Conservation (phyloP, 495 filamentous ascomycete genomes). For the Talaromyces trachyspermus region DNA sequence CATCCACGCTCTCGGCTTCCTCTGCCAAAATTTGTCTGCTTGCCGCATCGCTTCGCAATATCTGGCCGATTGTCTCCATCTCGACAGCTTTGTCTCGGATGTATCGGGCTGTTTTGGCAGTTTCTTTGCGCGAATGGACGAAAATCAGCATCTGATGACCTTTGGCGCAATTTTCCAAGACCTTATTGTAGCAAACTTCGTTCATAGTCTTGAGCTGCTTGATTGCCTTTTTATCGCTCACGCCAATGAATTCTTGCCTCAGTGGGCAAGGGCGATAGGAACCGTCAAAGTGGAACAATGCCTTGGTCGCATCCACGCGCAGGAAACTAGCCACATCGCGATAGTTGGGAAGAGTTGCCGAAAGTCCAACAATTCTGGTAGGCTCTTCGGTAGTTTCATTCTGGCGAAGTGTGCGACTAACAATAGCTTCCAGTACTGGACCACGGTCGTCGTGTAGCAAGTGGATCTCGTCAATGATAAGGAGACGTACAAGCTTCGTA, state of each 20-base stretch:
- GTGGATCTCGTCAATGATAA: slow-evolving; percentile 98
- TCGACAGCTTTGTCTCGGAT: slow-evolving; percentile 94
- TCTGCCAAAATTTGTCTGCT: slow-evolving; percentile 80
- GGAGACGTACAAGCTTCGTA: slow-evolving; percentile 87
- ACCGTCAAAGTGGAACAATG: slow-evolving; percentile 93
- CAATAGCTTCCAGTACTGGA: slow-evolving; percentile 93
- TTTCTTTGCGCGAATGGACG: slow-evolving; percentile 96
- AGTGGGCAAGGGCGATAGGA: slow-evolving; percentile 90
- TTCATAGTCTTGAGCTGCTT: slow-evolving; percentile 99
- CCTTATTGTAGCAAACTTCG: slow-evolving; percentile 95
- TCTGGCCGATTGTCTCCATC: slow-evolving; percentile 92
- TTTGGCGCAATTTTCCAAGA: slow-evolving; percentile 63
- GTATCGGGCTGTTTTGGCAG: slow-evolving; percentile 92
- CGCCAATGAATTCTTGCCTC: slow-evolving; percentile 94
- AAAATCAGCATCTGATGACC: slow-evolving; percentile 88
- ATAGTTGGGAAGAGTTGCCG: slow-evolving; percentile 94
- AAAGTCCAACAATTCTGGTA: slow-evolving; percentile 85
- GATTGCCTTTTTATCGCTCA: slow-evolving; percentile 97
- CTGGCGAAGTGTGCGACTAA: slow-evolving; percentile 85
- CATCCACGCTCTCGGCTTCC: slow-evolving; percentile 74
- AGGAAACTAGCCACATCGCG: slow-evolving; percentile 94
- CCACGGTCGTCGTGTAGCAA: slow-evolving; percentile 95
- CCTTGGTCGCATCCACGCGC: slow-evolving; percentile 77
- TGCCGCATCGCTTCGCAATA: slow-evolving; percentile 86
- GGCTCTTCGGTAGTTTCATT: slow-evolving; percentile 90